Evolutionary conservation across 2,329 filamentous ascomycete genomes (phyloP), one percentile per base, ranked within the genome.

Genomic region (Cyphellophora europaea): DNA sequence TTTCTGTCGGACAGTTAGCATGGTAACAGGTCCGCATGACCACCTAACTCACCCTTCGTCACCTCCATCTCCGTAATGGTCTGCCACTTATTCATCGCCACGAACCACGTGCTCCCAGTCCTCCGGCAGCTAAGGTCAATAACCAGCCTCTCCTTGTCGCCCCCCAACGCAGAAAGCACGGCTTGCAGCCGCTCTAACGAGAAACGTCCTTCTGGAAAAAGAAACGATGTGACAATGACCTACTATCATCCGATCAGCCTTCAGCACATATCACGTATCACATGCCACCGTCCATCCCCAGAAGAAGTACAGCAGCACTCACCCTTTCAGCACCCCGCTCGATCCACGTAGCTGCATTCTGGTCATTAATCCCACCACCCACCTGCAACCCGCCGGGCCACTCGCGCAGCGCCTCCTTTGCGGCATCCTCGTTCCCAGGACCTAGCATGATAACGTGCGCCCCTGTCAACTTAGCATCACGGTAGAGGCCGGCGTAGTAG

Each of bases 1-100:
- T 83, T 46, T 83, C 89, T 93, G 52, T 13, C n/a, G 4, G 12
- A 33, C 19, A 14, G 32, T 11, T 5, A 35, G 5, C 12, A 11
- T 6, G 30, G 30, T 4, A 16, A 32, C 3, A 17, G 8, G 21
- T 8, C 21, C 8, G 21, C 8, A 8, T 25, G 21, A 25, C n/a
- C 8, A 25, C 21, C 14, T 11, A 17, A n/a, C 60, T 37, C 62
- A 88, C 89, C 83, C 69, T 83, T 69, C 44, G 80, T 89, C 45
- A 98, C 77, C 56, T 95, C 86, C 78, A 94, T 93, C 52, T 95
- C 85, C 2, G 91, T 96, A 37, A 96, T 80, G 2, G 86, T 94
- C 68, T 96, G 91, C 91, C 91, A 98, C 59, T 93, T 93, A 61
- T 98, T 85, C 81, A 93, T 98, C 36, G 91, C 89, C n/a, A 98